Conservation (phyloP, 768 basidiomycete genomes). For the Suillus alpinus region DNA sequence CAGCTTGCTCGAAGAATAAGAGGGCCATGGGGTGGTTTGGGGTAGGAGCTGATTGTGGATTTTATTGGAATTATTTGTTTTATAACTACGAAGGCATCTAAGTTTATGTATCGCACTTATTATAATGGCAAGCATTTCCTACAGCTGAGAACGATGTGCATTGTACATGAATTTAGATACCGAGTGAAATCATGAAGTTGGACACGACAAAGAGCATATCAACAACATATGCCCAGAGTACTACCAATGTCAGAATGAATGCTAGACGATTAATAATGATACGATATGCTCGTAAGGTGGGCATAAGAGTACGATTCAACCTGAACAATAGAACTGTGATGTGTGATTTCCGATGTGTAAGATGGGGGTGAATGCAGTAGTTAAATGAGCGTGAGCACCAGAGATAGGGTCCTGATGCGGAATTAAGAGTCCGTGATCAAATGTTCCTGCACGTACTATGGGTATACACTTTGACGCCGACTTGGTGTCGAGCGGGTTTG, state of each 20-base stretch:
- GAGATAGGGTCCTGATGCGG: slow-evolving; percentile 7
- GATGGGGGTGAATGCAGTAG: slow-evolving; percentile 19
- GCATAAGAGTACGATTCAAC: slow-evolving; percentile 5
- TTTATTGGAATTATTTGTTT: not conserved
- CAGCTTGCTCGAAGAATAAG: slow-evolving; percentile 95
- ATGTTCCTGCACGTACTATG: slow-evolving; percentile 14
- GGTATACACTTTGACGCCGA: slow-evolving; percentile 19
- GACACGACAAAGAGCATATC: not conserved
- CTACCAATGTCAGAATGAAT: not conserved
- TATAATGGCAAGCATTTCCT: not conserved
- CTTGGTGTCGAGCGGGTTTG: slow-evolving; percentile 14
- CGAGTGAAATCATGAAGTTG: not conserved
- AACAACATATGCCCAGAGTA: not conserved
- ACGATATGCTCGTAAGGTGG: slow-evolving; percentile 2
- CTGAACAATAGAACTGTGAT: slow-evolving; percentile 3
- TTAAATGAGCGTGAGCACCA: slow-evolving; percentile 15
- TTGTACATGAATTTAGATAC: slow-evolving; percentile 9
- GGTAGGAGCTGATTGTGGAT: slow-evolving; percentile 29
- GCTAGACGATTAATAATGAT: slow-evolving; percentile 4
- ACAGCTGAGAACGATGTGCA: not conserved
- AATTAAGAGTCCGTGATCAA: slow-evolving; percentile 2
- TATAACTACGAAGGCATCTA: not conserved
- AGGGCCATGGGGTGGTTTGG: slow-evolving; percentile 81
- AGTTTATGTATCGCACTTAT: not conserved
- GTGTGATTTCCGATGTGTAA: slow-evolving; percentile 14